These are phyloP conservation scores for Plasmodium relictum DNA, from an alignment of 169 alveolate genomes.

Conservation along the genomic window DNA sequence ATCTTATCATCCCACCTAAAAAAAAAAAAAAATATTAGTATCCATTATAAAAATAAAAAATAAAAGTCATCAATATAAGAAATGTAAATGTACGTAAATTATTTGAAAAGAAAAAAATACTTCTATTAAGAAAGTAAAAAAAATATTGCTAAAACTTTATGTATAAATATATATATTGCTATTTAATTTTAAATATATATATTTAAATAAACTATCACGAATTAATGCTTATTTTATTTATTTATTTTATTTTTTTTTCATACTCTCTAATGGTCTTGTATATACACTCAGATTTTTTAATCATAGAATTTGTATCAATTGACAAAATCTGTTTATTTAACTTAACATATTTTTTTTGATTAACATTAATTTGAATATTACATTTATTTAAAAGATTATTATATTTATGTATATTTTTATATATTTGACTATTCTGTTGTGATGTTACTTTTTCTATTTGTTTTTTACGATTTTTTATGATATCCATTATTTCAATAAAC, in stretches of 20 bases:
- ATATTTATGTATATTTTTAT: constrained; percentile 55
- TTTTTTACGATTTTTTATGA: constrained; percentile 15
- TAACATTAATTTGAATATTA: constrained; percentile 4
- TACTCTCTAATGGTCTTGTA: constrained; percentile 72
- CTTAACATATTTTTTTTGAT: constrained; percentile 16
- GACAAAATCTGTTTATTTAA: background rate
- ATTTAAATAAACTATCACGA: no score
- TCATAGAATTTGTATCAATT: constrained; percentile 22
- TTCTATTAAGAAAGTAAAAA: background rate
- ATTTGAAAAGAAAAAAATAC: background rate
- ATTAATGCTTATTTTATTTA: background rate
- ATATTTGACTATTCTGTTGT: constrained; percentile 40
- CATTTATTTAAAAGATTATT: constrained; percentile 26
- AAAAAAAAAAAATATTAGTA: background rate
- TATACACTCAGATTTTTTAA: constrained; percentile 54
- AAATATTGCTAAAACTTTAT: background rate
- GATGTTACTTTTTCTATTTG: constrained; percentile 27
- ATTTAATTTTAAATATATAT: no score
- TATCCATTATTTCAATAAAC: constrained; percentile 3
- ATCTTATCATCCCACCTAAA: constrained; percentile 63
- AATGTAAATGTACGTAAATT: background rate
- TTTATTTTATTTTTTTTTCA: background rate
- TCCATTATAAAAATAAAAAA: background rate
- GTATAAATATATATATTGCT: background rate
- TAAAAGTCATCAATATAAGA: background rate